Base-by-base conservation (phyloP, 306 rosid genomes). In the Inga oerstediana region DNA sequence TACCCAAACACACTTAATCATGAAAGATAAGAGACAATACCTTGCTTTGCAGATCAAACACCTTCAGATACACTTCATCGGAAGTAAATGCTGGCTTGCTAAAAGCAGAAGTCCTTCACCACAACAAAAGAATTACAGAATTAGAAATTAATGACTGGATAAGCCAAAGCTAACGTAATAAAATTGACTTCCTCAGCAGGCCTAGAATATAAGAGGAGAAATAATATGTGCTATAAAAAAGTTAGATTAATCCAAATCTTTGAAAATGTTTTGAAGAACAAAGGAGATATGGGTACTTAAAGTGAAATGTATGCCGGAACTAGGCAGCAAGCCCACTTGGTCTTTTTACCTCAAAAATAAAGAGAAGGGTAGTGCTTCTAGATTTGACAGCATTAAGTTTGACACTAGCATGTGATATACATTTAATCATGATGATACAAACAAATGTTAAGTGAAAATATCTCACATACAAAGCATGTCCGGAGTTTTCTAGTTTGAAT, bases 51-150 rank as follows among this genome's bases (percentile, higher is more conserved):
- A 94, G 84, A 84, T 82, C 81, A 65, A 90, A 84, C 85, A 83
- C 80, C 91, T 94, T 91, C 52, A 75, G 44, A 68, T 86, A 85
- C 72, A 93, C 94, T 70, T 96, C 99, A 77, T 92, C 94, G 30
- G 99, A 96, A 46, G 97, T 91, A 87, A 92, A 96, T 44, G 84
- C 94, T 39, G 97, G 97, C 27, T 85, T 79, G 83, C 87, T 91
- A 86, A 89, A 90, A 69, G 78, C 93, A 79, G 95, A 80, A 81
- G 75, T 88, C 89, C 99, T 96, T 85, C 54, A 11, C 75, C 56
- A 66, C 62, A 76, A 51, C 74, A 78, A 51, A 65, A 81, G 72
- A 37, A 82, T 78, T 80, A 82, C 13, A 66, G 66, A 80, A 78
- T 27, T 77, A 64, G 64, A 82, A 68, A 65, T 62, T 22, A 65